These are phyloP conservation scores for Trametes meyenii DNA, from an alignment of 768 basidiomycete species.

Conservation along the genomic window DNA sequence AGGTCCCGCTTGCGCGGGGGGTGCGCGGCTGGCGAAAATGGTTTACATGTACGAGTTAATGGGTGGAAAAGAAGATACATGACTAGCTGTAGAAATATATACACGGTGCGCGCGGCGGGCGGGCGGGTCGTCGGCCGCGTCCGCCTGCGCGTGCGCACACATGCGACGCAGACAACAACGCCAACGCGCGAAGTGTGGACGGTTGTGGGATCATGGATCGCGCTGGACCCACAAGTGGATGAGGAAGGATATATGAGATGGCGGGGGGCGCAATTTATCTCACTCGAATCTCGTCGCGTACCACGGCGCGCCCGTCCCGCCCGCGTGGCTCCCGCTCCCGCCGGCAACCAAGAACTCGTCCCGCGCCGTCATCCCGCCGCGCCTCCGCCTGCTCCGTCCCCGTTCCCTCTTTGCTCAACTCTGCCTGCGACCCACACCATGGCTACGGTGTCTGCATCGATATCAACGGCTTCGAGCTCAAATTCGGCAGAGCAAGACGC, in stretches of 20 bases:
- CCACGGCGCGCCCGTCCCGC: not conserved
- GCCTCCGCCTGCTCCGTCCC: not conserved
- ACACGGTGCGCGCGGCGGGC: not conserved
- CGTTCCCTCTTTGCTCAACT: not conserved
- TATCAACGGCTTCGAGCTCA: conserved; percentile 4
- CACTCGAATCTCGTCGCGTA: conserved; percentile 24
- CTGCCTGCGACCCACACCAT: not conserved
- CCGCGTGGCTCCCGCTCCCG: conserved; percentile 6
- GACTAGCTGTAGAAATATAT: conserved; percentile 14
- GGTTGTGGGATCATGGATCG: not conserved
- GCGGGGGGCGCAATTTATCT: conserved; percentile 22
- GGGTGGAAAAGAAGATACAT: conserved; percentile 15
- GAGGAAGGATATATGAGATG: conserved; percentile 22
- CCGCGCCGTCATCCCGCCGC: not conserved
- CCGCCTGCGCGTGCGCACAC: not conserved
- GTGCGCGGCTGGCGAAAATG: conserved; percentile 12
- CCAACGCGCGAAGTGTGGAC: conserved; percentile 3
- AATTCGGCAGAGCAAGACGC: conserved; percentile 24
- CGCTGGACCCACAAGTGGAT: conserved; percentile 24
- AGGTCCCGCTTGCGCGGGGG: not conserved
- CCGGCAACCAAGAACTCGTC: not conserved
- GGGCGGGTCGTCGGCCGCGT: not conserved
- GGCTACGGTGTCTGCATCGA: conserved; percentile 18
- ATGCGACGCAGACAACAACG: not conserved
- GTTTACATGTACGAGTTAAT: conserved; percentile 26